Base-by-base conservation (phyloP, 2,329 filamentous ascomycete species). In the Aquanectria penicillioides region DNA sequence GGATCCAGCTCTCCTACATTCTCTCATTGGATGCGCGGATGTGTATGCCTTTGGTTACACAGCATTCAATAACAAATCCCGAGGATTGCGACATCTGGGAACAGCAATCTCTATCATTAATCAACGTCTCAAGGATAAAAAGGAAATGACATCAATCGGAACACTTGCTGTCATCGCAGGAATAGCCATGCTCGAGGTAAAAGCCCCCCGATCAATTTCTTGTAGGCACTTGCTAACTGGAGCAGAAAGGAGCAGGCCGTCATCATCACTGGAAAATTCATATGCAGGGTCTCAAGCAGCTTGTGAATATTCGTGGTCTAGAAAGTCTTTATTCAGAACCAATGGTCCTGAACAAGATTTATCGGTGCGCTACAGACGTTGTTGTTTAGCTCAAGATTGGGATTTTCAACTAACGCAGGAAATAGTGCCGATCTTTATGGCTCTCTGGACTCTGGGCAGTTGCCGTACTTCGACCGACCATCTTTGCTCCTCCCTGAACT, bases 401-500 rank as follows among this genome's bases (percentile, higher is more conserved):
- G 8, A 28, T 12, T 11, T 41, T 12, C 37, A 6, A 23, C 15
- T 20, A 10, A 6, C 12, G 8, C 17, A 26, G n/a, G 11, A 26
- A 15, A 23, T 44, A 47, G 43, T 17, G 43, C 43, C 28, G 43
- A 47, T 26, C 43, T 47, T 11, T 47, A 47, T n/a, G 43, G 43
- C 4, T 47, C 43, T 17, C 25, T 47, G 5, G 43, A 47, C n/a
- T 13, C 43, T 28, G 43, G 11, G 17, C 43, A 47, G n/a, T 20
- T 17, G 18, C 43, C 43, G 6, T 33, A 18, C 22, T 47, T 47
- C 15, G 28, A 47, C 43, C 31, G 43, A 34, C 28, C 43, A 47
- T 26, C 18, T 20, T 28, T 26, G 10, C 28, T 25, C 25, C 5
- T 28, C 5, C 7, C 5, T n/a, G 10, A 6, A 12, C 12, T 12